These are phyloP conservation scores for Leishmania aethiopica DNA, from an alignment of 208 protist species.

Conservation along the genomic window DNA sequence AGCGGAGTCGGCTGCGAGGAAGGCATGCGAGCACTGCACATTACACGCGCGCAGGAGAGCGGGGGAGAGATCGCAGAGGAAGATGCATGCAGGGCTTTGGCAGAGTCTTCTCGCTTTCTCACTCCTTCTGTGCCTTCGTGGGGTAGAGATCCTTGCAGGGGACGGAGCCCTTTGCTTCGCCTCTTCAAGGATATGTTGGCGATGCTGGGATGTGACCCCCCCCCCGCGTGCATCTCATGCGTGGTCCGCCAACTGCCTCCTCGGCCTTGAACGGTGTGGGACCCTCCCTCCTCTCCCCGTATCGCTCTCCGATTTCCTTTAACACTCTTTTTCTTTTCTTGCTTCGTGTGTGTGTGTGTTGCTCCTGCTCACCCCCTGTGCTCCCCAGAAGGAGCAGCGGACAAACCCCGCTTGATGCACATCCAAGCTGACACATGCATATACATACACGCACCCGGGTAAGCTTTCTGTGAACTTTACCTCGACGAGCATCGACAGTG, in stretches of 20 bases:
- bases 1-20: not conserved
- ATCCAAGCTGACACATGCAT: not conserved
- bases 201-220: not conserved
- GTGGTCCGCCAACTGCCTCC: not conserved
- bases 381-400: not conserved
- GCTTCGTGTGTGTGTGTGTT: not conserved
- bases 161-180: not conserved
- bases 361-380: not conserved
- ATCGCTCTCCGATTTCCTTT: slow-evolving; percentile 1
- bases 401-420: not conserved
- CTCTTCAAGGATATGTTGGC: not conserved
- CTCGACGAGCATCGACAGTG: not conserved
- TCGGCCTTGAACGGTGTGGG: not conserved
- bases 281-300: not conserved
- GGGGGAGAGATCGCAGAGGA: not conserved
- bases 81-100: not conserved
- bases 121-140: not conserved
- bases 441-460: not conserved
- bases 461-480: not conserved
- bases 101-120: slow-evolving; percentile 5
- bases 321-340: not conserved
- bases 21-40: slow-evolving; percentile 1
- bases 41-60: not conserved
- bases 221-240: not conserved
- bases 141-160: not conserved